A percentile compares a stretch with the other conserved stretches of the same genome.
These are phyloP conservation scores for Colletotrichum horii DNA, from an alignment of 2,329 filamentous ascomycete genomes.

Conservation along the genomic window DNA sequence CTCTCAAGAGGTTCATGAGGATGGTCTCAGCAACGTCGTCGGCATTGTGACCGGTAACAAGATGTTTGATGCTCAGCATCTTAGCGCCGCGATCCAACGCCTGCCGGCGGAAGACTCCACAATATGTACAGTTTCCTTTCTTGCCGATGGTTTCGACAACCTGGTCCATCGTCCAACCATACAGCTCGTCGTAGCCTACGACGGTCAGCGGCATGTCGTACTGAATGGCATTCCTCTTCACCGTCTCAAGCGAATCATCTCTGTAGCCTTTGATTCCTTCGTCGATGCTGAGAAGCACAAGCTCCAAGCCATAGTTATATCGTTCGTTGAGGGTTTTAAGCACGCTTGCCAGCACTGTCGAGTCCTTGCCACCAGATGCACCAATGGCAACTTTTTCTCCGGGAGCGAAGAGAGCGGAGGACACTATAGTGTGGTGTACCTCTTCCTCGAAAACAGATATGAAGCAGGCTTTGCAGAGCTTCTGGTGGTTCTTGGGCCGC, in stretches of 20 bases:
- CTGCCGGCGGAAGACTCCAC: slow-evolving; percentile 93
- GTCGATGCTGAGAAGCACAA: slow-evolving; percentile 90
- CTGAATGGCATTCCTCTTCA: slow-evolving; percentile 90
- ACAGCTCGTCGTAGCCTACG: slow-evolving; percentile 90
- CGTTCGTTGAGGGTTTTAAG: slow-evolving; percentile 94
- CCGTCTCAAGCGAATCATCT: slow-evolving; percentile 94
- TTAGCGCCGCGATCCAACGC: slow-evolving; percentile 92
- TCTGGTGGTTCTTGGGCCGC: slow-evolving; percentile 91
- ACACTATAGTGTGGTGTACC: slow-evolving; percentile 88
- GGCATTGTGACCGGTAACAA: slow-evolving; percentile 97
- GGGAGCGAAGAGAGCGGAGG: slow-evolving; percentile 78
- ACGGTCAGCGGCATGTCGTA: slow-evolving; percentile 93
- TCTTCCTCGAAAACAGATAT: slow-evolving; percentile 88
- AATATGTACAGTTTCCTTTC: slow-evolving; percentile 99
- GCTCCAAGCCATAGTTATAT: slow-evolving; percentile 82
- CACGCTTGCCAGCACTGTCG: slow-evolving; percentile 92
- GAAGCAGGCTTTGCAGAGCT: slow-evolving; percentile 91
- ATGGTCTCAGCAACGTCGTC: slow-evolving; percentile 98
- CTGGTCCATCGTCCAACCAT: slow-evolving; percentile 99
- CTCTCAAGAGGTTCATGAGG: slow-evolving; percentile 93
- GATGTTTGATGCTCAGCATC: slow-evolving; percentile 85
- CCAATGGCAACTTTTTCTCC: slow-evolving; percentile 94
- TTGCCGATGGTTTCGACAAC: slow-evolving; percentile 96
- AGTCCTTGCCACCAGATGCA: slow-evolving; percentile 96
- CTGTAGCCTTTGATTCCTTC: slow-evolving; percentile 97